These are phyloP conservation scores for Mycena sanguinolenta DNA, from an alignment of 768 basidiomycete species.

Conservation along the genomic window DNA sequence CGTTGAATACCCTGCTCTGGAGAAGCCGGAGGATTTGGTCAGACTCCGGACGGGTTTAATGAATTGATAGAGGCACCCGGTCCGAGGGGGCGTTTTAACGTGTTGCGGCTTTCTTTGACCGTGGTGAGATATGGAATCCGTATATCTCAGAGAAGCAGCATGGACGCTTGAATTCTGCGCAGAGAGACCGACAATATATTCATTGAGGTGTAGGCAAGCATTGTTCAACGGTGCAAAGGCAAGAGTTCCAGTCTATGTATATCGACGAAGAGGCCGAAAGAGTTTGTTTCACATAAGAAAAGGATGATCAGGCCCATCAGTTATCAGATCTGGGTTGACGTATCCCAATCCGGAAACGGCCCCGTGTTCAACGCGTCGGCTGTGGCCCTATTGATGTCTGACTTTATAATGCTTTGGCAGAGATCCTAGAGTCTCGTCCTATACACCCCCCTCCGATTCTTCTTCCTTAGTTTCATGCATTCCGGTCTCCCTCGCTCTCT, in stretches of 20 bases:
- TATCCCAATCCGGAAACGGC: slow-evolving; percentile 15
- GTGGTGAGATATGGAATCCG: slow-evolving; percentile 39
- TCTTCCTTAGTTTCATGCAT: slow-evolving; percentile 39
- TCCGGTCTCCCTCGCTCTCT: slow-evolving; percentile 40
- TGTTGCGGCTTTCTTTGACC: slow-evolving; percentile 41
- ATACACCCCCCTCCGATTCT: slow-evolving; percentile 32
- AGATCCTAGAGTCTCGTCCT: slow-evolving; percentile 25
- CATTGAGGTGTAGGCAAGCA: background rate
- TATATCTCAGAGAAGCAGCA: slow-evolving; percentile 7
- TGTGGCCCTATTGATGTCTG: slow-evolving; percentile 25
- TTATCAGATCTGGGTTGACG: slow-evolving; percentile 24
- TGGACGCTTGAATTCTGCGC: background rate
- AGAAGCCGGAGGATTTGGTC: background rate
- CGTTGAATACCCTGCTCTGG: background rate
- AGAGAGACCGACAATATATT: background rate
- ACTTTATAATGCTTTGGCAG: slow-evolving; percentile 29
- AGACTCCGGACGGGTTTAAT: slow-evolving; percentile 6
- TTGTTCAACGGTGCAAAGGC: slow-evolving; percentile 2
- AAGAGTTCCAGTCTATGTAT: background rate
- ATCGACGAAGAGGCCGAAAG: background rate
- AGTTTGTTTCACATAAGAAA: slow-evolving; percentile 8
- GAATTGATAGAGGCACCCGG: slow-evolving; percentile 19
- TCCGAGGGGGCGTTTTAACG: slow-evolving; percentile 14
- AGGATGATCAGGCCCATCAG: slow-evolving; percentile 10
- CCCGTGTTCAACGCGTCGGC: slow-evolving; percentile 34